Evolutionary conservation across 129 eudicot genomes (phyloP), one percentile per base, ranked within the genome.

Genomic region (Escallonia herrerae): DNA sequence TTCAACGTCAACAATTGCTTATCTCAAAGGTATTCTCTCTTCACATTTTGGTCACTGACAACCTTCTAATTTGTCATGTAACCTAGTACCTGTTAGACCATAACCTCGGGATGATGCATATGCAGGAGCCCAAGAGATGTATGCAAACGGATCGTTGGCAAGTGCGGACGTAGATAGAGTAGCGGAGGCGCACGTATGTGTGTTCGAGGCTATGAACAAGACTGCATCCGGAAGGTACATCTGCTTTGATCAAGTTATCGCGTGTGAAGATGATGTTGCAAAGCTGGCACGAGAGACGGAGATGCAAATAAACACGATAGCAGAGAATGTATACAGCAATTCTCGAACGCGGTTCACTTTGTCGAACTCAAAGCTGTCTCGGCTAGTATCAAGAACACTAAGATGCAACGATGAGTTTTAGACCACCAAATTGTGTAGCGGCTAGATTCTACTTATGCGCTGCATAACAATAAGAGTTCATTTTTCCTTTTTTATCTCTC

Each of bases 121-220:
- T 66, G 58, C 70, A 85, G 91, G 94, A 38, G 87, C 66, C 64
- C 81, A 74, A 76, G 87, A 85, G 59, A 89, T 89, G 96, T 89
- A 72, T 7, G 74, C 50, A 13, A 39, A 71, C 3, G 85, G 96
- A 11, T 51, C 76, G 53, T 67, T 89, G 64, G 96, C 96, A 2
- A 80, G 75, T 0, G 87, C 85, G 33, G 87, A 89, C 48, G 84
- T 89, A 38, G 69, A 72, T 22, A 80, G 67, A 78, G 64, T 89
- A 63, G 96, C 96, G 3, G 78, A 85, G 56, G 90, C 85, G 7
- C 96, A 89, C 15, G 83, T 85, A 37, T 58, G 75, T 2, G 83
- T 89, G 43, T 76, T 43, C 4, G 85, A 89, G 71, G 94, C 66
- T 64, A 85, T 89, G 94, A 78, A 78, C 71, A 62, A 68, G 75